phyloP scores from a whole-genome alignment of 495 filamentous ascomycete species.

The Penicillium egyptiacum region DNA sequence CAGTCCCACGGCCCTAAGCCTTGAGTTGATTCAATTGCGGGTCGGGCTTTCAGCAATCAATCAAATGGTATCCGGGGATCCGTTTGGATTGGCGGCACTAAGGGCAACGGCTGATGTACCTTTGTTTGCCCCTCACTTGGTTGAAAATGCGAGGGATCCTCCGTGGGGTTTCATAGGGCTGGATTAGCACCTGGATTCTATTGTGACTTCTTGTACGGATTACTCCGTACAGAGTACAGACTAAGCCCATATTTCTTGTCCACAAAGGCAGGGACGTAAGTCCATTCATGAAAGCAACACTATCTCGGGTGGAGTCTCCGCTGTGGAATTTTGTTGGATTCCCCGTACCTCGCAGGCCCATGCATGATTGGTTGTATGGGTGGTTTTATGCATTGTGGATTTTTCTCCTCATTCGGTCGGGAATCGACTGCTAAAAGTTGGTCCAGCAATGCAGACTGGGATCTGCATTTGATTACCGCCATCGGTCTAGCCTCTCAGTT shows the following conservation, averaged over 20 bases:
- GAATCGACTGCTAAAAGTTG: constrained; percentile 1
- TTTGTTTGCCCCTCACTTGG: constrained; percentile 16
- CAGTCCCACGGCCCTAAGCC: constrained; percentile 22
- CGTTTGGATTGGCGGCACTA: constrained; percentile 21
- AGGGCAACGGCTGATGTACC: constrained; percentile 17
- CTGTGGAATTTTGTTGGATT: constrained; percentile 5
- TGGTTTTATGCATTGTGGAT: constrained; percentile 14
- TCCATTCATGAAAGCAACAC: neutral
- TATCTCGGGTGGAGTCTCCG: neutral
- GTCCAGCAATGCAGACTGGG: constrained; percentile 16
- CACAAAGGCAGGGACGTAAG: too few species aligned
- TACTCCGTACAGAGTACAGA: too few species aligned
- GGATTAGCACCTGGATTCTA: neutral
- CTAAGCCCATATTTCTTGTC: too few species aligned
- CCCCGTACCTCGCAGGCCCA: constrained; percentile 20
- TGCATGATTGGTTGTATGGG: constrained; percentile 10
- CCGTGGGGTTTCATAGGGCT: neutral
- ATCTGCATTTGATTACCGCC: constrained; percentile 1
- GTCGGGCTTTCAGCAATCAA: constrained; percentile 20
- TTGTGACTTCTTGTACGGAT: neutral
- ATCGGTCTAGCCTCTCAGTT: constrained; percentile 14
- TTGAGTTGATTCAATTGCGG: constrained; percentile 24
- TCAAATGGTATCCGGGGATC: constrained; percentile 27
- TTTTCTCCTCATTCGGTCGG: constrained; percentile 8
- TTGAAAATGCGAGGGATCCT: neutral